Base-by-base conservation (phyloP, 2,329 filamentous ascomycete species). In the Arachnopeziza araneosa region DNA sequence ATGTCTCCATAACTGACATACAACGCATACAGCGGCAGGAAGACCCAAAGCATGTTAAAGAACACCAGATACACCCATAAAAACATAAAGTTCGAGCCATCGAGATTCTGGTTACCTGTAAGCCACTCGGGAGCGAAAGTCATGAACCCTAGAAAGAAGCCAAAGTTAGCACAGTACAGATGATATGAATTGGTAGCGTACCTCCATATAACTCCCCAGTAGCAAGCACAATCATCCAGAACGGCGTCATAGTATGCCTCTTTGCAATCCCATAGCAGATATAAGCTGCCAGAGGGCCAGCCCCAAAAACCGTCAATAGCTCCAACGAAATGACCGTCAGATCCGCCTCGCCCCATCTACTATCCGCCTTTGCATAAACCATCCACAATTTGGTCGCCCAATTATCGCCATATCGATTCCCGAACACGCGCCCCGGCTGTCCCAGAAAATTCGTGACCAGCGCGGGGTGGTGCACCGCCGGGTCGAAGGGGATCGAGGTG, bases 61-160 rank as follows among this genome's bases (percentile, higher is more conserved):
- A 88, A 88, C 65, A 86, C 77, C 19, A 89, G 75, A 66, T 88
- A 88, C 17, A 88, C 76, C 85, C 85, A 88, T 49, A 62, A 60
- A 24, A 68, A 72, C 83, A 89, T 86, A 67, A 83, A 87, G 73
- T 88, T 88, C 74, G 79, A 84, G 21, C 78, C 78, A 71, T 88
- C 83, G 61, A 89, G 80, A 69, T 86, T 87, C 64, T 79, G 69
- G 70, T 80, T 88, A 56, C 79, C 80, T 1, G 79, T 82, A 14
- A 89, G 75, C 86, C 86, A 89, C 73, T 89, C 86, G 14, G 86
- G 86, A 72, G 82, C 85, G 70, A 89, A 89, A 0, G 86, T 89
- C 82, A 89, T 88, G 75, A 85, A 89, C 21, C 85, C 83, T 84
- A 49, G 55, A 30, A 22, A 14, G 23, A 8, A 19, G 44, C 19